Conservation (phyloP, 169 alveolate genomes). For the Plasmodium vivax region DNA sequence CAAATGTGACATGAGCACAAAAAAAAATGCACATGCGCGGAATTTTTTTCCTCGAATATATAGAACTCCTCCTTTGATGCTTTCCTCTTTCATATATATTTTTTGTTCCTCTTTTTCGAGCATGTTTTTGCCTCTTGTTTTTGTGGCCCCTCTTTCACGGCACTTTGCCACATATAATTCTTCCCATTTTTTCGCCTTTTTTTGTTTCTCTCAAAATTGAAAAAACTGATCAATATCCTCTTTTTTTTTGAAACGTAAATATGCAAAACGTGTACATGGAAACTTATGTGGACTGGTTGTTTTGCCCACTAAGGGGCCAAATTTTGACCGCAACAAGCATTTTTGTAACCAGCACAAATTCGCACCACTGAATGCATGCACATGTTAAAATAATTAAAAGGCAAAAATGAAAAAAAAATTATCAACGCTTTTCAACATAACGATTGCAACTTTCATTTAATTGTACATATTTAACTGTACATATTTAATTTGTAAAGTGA, state of each 20-base stretch:
- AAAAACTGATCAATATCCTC: background rate
- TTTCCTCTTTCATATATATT: background rate
- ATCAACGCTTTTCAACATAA: background rate
- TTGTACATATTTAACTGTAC: background rate
- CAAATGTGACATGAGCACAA: background rate
- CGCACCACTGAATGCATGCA: constrained; percentile 4
- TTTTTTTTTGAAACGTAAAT: background rate
- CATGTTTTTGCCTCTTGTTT: background rate
- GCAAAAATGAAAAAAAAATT: background rate
- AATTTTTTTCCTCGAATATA: background rate
- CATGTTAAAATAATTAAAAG: background rate
- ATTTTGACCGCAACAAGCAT: background rate
- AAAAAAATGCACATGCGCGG: background rate
- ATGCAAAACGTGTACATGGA: background rate
- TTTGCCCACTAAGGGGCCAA: background rate
- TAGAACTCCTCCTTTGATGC: background rate
- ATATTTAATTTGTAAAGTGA: background rate
- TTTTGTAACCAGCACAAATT: background rate
- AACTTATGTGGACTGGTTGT: background rate
- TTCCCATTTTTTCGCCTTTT: background rate
- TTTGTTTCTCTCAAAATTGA: background rate
- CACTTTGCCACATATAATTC: background rate
- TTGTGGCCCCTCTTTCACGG: background rate
- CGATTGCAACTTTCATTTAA: background rate
- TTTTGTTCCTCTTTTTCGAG: background rate